Conservation (phyloP, 306 rosid genomes). For the Gleditsia sinensis region DNA sequence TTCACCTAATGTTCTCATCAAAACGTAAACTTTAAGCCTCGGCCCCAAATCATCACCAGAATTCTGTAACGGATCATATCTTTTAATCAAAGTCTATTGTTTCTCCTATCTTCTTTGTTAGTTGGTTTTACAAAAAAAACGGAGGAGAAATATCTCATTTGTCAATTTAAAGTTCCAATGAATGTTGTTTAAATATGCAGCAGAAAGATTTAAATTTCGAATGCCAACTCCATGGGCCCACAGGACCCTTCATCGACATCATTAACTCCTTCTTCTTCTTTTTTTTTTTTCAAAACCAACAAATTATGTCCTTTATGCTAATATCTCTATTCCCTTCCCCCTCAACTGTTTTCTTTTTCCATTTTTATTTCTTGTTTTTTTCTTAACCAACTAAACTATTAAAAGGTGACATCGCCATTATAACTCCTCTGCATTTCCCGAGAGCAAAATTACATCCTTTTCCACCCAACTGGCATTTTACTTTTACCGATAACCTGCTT, state of each 20-base stretch:
- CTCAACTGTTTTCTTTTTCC: neutral
- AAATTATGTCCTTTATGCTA: neutral
- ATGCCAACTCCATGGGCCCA: neutral
- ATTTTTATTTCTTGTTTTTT: neutral
- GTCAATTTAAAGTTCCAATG: neutral
- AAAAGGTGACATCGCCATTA: slow-evolving; percentile 26
- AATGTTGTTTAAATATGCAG: neutral
- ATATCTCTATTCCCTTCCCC: neutral
- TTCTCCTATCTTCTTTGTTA: too few relatives aligned
- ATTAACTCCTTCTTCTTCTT: neutral
- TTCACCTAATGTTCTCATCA: too few relatives aligned
- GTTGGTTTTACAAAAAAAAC: too few relatives aligned
- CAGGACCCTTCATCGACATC: neutral
- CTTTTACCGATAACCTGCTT: neutral
- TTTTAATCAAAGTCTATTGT: too few relatives aligned
- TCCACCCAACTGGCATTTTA: slow-evolving; percentile 24
- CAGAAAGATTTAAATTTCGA: neutral
- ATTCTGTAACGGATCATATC: too few relatives aligned
- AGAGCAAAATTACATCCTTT: slow-evolving; percentile 36
- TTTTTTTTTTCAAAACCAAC: neutral
- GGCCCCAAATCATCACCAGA: too few relatives aligned
- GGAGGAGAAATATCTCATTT: too few relatives aligned
- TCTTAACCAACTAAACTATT: neutral
- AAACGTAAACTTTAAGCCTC: too few relatives aligned
- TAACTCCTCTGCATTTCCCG: slow-evolving; percentile 39